Conservation (phyloP, 345 rosid species). For the Brassica juncea region DNA sequence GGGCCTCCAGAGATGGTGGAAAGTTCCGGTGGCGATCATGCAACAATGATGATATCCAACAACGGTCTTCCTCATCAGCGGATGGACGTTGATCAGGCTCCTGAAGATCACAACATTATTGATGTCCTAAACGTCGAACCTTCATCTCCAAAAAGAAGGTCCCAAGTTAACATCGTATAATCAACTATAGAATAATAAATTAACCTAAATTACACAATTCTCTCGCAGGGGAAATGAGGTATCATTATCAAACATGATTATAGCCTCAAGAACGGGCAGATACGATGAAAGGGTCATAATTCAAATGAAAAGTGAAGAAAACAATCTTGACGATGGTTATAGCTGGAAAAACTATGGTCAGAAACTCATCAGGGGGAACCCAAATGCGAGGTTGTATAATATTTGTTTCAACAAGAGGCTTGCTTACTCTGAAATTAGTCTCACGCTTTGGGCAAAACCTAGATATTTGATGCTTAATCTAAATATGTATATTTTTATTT, state of each 20-base stretch:
- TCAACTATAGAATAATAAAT: not conserved
- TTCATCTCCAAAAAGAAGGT: conserved; percentile 21
- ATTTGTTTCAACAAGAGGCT: not conserved
- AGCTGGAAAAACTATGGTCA: conserved; percentile 39
- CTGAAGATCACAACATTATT: not conserved
- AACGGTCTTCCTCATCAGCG: conserved; percentile 1
- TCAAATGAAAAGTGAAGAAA: conserved; percentile 24
- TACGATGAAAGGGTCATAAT: not conserved
- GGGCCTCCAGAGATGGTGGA: not conserved
- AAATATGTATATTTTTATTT: not conserved
- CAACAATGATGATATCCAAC: not conserved
- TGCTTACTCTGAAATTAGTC: not conserved
- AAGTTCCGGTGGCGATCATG: not conserved
- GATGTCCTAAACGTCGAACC: not conserved
- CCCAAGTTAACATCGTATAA: not conserved
- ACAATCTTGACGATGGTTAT: conserved; percentile 29
- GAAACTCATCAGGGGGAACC: conserved; percentile 31
- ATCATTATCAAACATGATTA: conserved; percentile 18
- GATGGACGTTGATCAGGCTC: not conserved
- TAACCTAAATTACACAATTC: not conserved
- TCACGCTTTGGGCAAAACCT: not conserved
- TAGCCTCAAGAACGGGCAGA: conserved; percentile 5
- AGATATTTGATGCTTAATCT: not conserved
- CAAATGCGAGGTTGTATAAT: conserved; percentile 27
- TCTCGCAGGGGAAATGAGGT: conserved; percentile 1